phyloP scores from a whole-genome alignment of 2,329 filamentous ascomycete genomes.

The Akanthomyces muscarius region DNA sequence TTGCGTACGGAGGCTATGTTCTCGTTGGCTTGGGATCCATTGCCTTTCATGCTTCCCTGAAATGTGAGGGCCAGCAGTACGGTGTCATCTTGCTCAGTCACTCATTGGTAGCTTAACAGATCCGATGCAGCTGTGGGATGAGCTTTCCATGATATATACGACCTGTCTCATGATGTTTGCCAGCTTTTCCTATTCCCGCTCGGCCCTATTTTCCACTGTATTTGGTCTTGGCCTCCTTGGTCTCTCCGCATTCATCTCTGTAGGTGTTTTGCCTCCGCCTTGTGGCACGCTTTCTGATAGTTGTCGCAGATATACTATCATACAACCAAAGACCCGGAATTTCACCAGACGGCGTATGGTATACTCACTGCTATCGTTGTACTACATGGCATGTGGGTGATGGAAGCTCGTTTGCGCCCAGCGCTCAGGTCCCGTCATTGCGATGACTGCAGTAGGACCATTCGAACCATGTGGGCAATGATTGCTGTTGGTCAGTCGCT shows the following conservation, averaged over 20 bases:
- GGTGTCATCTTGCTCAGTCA: neutral
- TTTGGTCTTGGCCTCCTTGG: constrained; percentile 55
- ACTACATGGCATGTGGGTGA: constrained; percentile 70
- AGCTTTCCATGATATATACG: constrained; percentile 58
- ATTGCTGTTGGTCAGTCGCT: constrained; percentile 48
- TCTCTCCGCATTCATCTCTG: constrained; percentile 66
- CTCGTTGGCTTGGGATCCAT: constrained; percentile 52
- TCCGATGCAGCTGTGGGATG: constrained; percentile 57
- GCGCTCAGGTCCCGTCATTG: constrained; percentile 42
- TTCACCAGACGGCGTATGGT: constrained; percentile 78
- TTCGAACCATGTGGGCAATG: constrained; percentile 72
- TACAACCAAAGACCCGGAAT: constrained; percentile 73
- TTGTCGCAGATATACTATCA: constrained; percentile 57
- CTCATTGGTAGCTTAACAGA: constrained; percentile 33
- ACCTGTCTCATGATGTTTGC: constrained; percentile 57
- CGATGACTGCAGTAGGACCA: constrained; percentile 43
- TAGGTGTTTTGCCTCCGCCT: constrained; percentile 28
- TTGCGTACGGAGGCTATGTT: constrained; percentile 55
- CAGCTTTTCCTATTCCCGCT: constrained; percentile 67
- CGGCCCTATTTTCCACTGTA: constrained; percentile 41
- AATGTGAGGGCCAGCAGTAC: constrained; percentile 36
- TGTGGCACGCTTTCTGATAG: neutral
- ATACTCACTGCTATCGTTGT: constrained; percentile 67
- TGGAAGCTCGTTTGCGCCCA: constrained; percentile 51
- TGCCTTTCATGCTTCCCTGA: constrained; percentile 54